Conservation (phyloP, 371 early-diverging fungal species). For the Mucor piriformis region DNA sequence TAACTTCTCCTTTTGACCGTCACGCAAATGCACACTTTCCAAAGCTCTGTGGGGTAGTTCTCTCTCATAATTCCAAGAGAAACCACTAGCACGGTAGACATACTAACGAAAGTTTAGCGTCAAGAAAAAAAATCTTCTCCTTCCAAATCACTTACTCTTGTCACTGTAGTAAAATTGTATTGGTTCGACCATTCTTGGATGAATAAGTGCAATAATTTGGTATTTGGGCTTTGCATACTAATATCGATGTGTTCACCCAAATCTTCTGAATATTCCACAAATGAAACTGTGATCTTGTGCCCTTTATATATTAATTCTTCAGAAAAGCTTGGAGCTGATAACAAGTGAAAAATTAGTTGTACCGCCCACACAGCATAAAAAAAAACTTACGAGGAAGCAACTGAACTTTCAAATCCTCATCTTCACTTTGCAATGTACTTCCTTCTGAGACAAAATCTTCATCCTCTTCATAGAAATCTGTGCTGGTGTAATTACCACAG, state of each 20-base stretch:
- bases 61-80: slow-evolving; percentile 14
- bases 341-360: no score
- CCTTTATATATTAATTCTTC: slow-evolving; percentile 35
- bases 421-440: slow-evolving; percentile 2
- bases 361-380: neutral
- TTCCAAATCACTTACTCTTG: slow-evolving; percentile 7
- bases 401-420: slow-evolving; percentile 18
- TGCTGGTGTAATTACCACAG: slow-evolving; percentile 14
- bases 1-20: slow-evolving; percentile 37
- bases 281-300: slow-evolving; percentile 1
- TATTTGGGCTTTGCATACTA: slow-evolving; percentile 7
- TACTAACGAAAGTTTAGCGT: slow-evolving; percentile 1
- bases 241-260: slow-evolving; percentile 6
- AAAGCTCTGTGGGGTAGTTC: slow-evolving; percentile 26
- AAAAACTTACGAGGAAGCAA: slow-evolving; percentile 36
- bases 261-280: neutral
- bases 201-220: slow-evolving; percentile 5
- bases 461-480: slow-evolving; percentile 26
- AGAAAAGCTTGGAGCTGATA: slow-evolving; percentile 16
- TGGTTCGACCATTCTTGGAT: slow-evolving; percentile 31
- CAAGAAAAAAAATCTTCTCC: neutral
- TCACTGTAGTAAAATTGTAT: slow-evolving; percentile 21
- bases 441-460: slow-evolving; percentile 2
- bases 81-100: slow-evolving; percentile 9
- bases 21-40: slow-evolving; percentile 31